Base-by-base conservation (phyloP, 129 eudicot species). In the Saussurea involucrata region DNA sequence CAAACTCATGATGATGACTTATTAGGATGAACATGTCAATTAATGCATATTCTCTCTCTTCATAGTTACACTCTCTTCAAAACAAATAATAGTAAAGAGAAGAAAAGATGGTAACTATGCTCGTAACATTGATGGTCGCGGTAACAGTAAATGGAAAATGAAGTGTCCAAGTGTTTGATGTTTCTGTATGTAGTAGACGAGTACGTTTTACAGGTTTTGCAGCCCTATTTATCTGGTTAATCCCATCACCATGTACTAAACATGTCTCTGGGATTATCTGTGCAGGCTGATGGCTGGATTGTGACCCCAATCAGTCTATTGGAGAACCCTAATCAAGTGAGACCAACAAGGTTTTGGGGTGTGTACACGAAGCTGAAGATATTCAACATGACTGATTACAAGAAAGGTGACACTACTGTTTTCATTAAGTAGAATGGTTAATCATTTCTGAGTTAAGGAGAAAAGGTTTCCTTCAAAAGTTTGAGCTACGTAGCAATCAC, bases 291-390 rank as follows among this genome's bases (percentile, higher is more conserved):
- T 80, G 99, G 97, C 68, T 95, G 99, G 99, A 88, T 91, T 71
- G 97, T 95, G 80, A 88, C 88, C 31, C 85, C 77, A 74, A 95
- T 95, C 63, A 89, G 89, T 81, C 81, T 95, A 72, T 80, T 95
- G 82, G 82, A 85, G 61, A 95, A 95, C 78, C 99, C 99, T 49
- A 95, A 95, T 87, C 92, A 86, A 77, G 90, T 92, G 40, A 88
- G 99, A 36, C 99, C 99, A 21, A 88, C 85, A 65, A 90, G 99
- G 82, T 95, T 95, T 82, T 95, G 99, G 99, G 99, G 99, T 78
- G 99, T 95, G 63, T 95, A 95, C 87, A 95, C 99, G 18, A 95
- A 95, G 86, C 91, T 95, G 76, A 95, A 95, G 83, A 92, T 95
- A 83, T 95, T 95, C 70, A 89, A 95, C 85, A 89, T 95, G 99